Conservation (phyloP, 2,329 filamentous ascomycete genomes). For the Xylariaceae sp. region DNA sequence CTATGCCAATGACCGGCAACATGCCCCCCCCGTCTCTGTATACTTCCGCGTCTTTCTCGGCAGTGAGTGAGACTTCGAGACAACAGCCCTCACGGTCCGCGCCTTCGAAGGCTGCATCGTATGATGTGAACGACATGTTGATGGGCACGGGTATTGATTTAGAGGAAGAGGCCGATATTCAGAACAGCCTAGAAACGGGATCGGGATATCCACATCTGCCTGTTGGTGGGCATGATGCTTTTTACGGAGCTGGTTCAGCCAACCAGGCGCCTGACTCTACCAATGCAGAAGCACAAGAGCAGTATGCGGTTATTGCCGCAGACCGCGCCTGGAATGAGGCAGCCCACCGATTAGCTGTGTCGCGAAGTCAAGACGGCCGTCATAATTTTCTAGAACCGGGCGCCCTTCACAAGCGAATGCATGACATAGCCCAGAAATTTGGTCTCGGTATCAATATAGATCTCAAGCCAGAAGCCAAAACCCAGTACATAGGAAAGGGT, state of each 20-base stretch:
- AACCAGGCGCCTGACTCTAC: conserved; percentile 55
- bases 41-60: conserved; percentile 22
- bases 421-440: conserved; percentile 56
- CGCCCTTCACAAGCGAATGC: conserved; percentile 54
- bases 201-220: conserved; percentile 54
- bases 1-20: conserved; percentile 27
- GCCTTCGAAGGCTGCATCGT: conserved; percentile 57
- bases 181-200: conserved; percentile 60
- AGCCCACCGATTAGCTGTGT: conserved; percentile 56
- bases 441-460: conserved; percentile 55
- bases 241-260: conserved; percentile 62
- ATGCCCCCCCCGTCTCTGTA: conserved; percentile 33
- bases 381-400: conserved; percentile 69
- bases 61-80: conserved; percentile 33
- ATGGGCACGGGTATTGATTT: conserved; percentile 83
- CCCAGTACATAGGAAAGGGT: conserved; percentile 45
- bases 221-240: conserved; percentile 51
- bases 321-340: conserved; percentile 64
- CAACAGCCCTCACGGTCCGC: conserved; percentile 59
- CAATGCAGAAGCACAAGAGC: conserved; percentile 52
- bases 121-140: conserved; percentile 79
- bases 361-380: conserved; percentile 64
- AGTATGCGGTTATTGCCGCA: conserved; percentile 61
- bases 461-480: conserved; percentile 40
- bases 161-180: conserved; percentile 77